Base-by-base conservation (phyloP, 1,139 yeast genomes). In the Yamadazyma taylorii region DNA sequence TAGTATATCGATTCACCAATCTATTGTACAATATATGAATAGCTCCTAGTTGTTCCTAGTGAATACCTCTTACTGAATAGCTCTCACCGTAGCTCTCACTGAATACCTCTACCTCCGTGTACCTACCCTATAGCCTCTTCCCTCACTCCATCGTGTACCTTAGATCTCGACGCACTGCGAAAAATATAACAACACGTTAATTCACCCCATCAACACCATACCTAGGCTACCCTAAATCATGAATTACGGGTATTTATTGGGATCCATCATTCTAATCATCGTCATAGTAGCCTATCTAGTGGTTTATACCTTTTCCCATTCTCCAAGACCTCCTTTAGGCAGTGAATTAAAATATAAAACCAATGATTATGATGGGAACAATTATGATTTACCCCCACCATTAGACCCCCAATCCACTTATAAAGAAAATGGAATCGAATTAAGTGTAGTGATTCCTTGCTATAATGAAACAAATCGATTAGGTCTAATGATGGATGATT, bases 371-470 rank as follows among this genome's bases (percentile, higher is more conserved):
- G 36, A 47, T 1, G 38, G 40, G 3, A 39, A 46, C 24, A 29
- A 25, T 36, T 55, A 57, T 48, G 56, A 49, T 24, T 56, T 67
- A 38, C 69, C 69, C 17, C 50, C 53, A 24, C 58, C 64, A 34
- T 52, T 59, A 26, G 47, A 47, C 30, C 51, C 61, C 2, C 24
- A 32, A 12, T 62, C 80, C 4, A 58, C 61, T 41, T 64, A 55
- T 33, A 47, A 44, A 3, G 58, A 63, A 35, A 55, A 48, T 9
- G 58, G 52, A 1, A 58, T 84, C 17, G 73, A 73, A 29, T 52
- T 90, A 33, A 80, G 94, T 26, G 82, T 92, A 22, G 88, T 94
- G 11, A 77, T 92, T 13, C 98, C 98, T 8, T 89, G 97, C 56
- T 92, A 77, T 57, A 92, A 92, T 57, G 98, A 92, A 61, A 81